phyloP scores from a whole-genome alignment of 345 rosid genomes.

The Sapria himalayana region DNA sequence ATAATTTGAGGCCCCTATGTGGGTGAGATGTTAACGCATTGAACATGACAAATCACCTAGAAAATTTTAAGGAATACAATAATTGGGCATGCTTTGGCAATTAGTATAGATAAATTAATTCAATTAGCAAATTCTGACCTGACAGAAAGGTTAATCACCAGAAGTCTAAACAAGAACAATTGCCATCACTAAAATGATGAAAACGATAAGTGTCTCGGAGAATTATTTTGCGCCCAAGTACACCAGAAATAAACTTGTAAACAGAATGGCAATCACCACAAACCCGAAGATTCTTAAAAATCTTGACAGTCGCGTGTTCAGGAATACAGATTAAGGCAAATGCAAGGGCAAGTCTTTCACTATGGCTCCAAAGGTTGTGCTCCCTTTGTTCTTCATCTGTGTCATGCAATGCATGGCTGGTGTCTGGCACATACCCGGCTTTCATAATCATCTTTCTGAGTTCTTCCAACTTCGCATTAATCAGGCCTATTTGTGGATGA shows the following conservation, averaged over 20 bases:
- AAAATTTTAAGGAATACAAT: no score
- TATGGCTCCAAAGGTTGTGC: conserved; percentile 72
- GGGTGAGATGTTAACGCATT: no score
- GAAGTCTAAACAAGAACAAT: conserved; percentile 60
- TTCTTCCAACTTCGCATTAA: conserved; percentile 52
- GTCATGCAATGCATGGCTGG: conserved; percentile 61
- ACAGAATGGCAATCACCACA: conserved; percentile 72
- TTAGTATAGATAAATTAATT: no score
- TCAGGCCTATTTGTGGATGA: conserved; percentile 33
- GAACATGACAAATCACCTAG: no score
- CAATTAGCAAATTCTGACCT: no score
- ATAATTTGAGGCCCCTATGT: no score
- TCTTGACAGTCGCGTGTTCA: conserved; percentile 31
- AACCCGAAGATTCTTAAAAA: conserved; percentile 75
- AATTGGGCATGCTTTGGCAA: no score
- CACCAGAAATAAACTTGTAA: conserved; percentile 49
- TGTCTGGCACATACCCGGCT: conserved; percentile 64
- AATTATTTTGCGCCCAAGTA: conserved; percentile 25
- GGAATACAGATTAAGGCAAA: conserved; percentile 41
- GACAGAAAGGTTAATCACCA: conserved; percentile 25
- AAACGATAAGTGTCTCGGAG: conserved; percentile 63
- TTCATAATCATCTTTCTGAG: conserved; percentile 56
- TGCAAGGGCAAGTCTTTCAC: conserved; percentile 82
- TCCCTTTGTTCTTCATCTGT: conserved; percentile 89
- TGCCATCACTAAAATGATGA: conserved; percentile 59